Base-by-base conservation (phyloP, 495 filamentous ascomycete species). In the Xylaria venustula region DNA sequence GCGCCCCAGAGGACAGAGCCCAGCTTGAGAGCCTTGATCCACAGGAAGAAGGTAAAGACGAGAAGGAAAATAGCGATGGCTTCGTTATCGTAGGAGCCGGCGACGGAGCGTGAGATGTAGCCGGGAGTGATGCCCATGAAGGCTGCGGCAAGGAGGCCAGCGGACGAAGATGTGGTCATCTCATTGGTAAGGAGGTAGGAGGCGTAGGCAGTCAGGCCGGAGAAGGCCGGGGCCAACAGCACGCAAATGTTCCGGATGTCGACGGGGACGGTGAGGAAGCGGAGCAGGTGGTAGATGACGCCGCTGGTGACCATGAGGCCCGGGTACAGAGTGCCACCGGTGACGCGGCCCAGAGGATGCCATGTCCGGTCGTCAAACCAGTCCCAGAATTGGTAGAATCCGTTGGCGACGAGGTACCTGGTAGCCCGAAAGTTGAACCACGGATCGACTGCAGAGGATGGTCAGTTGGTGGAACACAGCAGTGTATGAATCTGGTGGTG, bases 321-420 rank as follows among this genome's bases (percentile, higher is more conserved):
- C 19, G 95, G 95, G 73, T 99, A 99, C 57, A 99, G 86, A 22
- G 95, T 99, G 68, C 95, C 95, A 76, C 95, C 95, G 59, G 95
- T 99, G 67, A 99, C 95, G 79, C 95, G 91, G 60, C 95, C 95
- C 60, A 99, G 89, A 61, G 95, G 95, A 78, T 99, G 94, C 95
- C 95, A 99, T 85, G 95, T 98, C 81, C 94, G 88, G 82, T 99
- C 95, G 79, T 99, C 95, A 71, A 99, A 99, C 95, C 95, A 99
- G 77, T 99, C 93, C 95, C 95, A 99, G 73, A 99, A 99, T 73
- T 88, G 91, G 75, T 97, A 95, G 78, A 99, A 98, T 60, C 95
- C 95, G 84, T 99, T 83, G 68, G 94, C 83, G 55, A 98, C 89
- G 49, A 99, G 84, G 67, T 99, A 97, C 78, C 97, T 97, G 49